phyloP scores from a whole-genome alignment of 805 yeast genomes.

The Yarrowia osloensis region DNA sequence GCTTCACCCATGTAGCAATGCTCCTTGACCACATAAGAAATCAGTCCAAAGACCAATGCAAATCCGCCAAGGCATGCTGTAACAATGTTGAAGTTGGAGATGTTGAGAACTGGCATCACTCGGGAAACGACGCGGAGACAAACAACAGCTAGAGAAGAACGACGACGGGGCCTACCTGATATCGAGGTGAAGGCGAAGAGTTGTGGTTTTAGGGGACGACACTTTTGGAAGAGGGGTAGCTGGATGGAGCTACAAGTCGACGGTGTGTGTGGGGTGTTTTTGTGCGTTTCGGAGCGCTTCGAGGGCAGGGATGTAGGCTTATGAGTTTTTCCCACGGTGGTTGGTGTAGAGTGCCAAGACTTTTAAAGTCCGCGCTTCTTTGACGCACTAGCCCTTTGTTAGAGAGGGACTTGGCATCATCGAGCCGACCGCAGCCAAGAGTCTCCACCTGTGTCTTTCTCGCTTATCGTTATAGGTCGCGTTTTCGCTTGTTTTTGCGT shows the following conservation, averaged over 20 bases:
- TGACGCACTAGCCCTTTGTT: slow-evolving; percentile 13
- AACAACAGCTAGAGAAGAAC: not conserved
- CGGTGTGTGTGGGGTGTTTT: not conserved
- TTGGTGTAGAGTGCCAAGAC: slow-evolving; percentile 24
- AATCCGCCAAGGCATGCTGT: slow-evolving; percentile 66
- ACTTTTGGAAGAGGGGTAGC: slow-evolving; percentile 26
- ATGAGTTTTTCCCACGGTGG: not conserved
- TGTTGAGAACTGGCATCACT: slow-evolving; percentile 23
- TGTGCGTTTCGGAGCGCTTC: not conserved
- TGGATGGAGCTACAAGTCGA: slow-evolving; percentile 2
- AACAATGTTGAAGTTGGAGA: slow-evolving; percentile 45
- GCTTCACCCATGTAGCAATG: slow-evolving; percentile 65
- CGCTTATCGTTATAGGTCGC: not conserved
- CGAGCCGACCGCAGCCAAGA: slow-evolving; percentile 10
- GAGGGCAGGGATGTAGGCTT: not conserved
- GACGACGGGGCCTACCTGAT: slow-evolving; percentile 25
- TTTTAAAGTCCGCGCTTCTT: slow-evolving; percentile 23
- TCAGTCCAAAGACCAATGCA: slow-evolving; percentile 57
- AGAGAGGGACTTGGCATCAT: not conserved
- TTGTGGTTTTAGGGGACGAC: slow-evolving; percentile 14
- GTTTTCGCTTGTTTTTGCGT: not conserved
- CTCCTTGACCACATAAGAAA: slow-evolving; percentile 62
- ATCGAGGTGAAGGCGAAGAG: slow-evolving; percentile 26
- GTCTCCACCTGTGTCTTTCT: not conserved
- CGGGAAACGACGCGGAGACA: not conserved